Conservation (phyloP, 176 grass and related monocot genomes). For the Aegilops speltoides region DNA sequence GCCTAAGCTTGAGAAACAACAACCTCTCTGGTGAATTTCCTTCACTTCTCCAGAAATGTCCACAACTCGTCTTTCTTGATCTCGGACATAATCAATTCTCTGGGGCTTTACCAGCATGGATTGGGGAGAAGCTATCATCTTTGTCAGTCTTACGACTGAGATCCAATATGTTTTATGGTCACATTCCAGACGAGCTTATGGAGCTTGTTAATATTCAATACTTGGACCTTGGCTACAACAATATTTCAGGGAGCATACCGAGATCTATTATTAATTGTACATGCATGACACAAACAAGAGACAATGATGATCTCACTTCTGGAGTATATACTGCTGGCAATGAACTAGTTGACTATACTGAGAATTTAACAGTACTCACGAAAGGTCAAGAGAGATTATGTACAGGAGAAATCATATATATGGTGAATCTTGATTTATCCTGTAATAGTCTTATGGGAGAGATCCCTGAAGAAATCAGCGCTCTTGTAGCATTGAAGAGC, state of each 20-base stretch:
- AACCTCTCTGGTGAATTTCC: background rate
- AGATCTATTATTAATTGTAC: background rate
- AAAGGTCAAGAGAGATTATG: constrained; percentile 24
- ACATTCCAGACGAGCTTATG: constrained; percentile 11
- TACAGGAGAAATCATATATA: background rate
- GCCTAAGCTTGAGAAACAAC: background rate
- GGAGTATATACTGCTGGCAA: accelerated
- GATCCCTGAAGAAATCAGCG: background rate
- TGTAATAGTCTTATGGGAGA: constrained; percentile 18
- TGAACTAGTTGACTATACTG: background rate
- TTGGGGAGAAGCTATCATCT: background rate
- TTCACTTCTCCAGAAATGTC: background rate
- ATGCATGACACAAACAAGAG: background rate
- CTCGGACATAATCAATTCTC: background rate
- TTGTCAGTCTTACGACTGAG: background rate
- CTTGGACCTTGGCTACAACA: constrained; percentile 32
- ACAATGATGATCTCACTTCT: background rate
- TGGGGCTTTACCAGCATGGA: constrained; percentile 10
- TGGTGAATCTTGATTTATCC: constrained; percentile 8
- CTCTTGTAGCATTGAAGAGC: background rate
- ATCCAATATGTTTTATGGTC: constrained; percentile 43
- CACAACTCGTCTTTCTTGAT: background rate
- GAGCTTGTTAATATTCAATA: background rate
- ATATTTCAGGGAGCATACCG: constrained; percentile 29
- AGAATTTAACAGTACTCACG: background rate